Percentiles rank a stretch among this genome's conserved stretches.
These are phyloP conservation scores for Pouteria glomerata DNA, from an alignment of 148 eudicot genomes.

Conservation along the genomic window DNA sequence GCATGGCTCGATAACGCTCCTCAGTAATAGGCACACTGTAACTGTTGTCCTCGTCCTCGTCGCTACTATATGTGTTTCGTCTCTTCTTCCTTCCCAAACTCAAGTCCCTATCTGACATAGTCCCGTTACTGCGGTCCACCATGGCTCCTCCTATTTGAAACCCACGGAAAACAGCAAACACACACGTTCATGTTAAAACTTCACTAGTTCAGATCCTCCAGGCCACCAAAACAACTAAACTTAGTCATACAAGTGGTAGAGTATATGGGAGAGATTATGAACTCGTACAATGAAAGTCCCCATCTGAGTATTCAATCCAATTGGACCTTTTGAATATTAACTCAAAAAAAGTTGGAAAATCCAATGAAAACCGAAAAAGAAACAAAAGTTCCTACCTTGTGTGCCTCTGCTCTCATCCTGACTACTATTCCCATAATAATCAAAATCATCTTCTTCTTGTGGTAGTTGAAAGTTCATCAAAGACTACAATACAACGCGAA, in stretches of 20 bases:
- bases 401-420: constrained; percentile 92
- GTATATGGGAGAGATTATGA: not conserved
- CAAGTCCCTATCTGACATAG: constrained; percentile 45
- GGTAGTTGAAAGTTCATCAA: constrained; percentile 91
- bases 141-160: constrained; percentile 42
- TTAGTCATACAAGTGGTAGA: not conserved
- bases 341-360: not conserved
- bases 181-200: not conserved
- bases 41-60: constrained; percentile 62
- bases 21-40: constrained; percentile 52
- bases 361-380: not conserved
- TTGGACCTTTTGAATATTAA: not conserved
- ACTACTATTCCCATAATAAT: constrained; percentile 81
- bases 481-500: constrained; percentile 45
- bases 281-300: not conserved
- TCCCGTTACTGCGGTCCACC: constrained; percentile 57
- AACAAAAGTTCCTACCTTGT: constrained; percentile 43
- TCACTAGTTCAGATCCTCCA: constrained; percentile 3
- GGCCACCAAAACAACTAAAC: not conserved
- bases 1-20: constrained; percentile 77
- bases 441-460: constrained; percentile 71
- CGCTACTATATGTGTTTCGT: constrained; percentile 49
- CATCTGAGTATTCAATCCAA: not conserved
- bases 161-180: constrained; percentile 5
- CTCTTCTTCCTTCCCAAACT: constrained; percentile 47